Evolutionary conservation across 2,329 filamentous ascomycete genomes (phyloP).

Genomic region (Stachybotrys chartarum): DNA sequence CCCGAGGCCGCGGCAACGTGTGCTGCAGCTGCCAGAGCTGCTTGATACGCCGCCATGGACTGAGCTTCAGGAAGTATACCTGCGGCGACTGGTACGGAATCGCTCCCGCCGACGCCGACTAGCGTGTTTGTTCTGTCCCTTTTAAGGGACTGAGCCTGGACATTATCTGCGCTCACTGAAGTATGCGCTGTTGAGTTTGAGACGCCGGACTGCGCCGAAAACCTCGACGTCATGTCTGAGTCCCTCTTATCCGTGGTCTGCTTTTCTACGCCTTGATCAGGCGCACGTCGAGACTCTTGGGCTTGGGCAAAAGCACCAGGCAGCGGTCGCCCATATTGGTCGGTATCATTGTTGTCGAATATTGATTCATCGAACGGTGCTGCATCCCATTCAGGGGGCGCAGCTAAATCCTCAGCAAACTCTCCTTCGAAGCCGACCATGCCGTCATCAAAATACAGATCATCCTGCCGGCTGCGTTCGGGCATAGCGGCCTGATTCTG

Average conservation of each 20-base stretch:
- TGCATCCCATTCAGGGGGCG: conserved; percentile 37
- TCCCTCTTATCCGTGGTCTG: conserved; percentile 29
- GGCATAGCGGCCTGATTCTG: not conserved
- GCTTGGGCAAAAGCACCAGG: conserved; percentile 50
- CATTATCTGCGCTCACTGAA: conserved; percentile 31
- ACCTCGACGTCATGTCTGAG: conserved; percentile 37
- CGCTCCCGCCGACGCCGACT: not conserved
- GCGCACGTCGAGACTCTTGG: conserved; percentile 35
- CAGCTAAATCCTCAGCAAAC: conserved; percentile 38
- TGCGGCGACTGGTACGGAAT: not conserved
- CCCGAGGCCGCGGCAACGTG: conserved; percentile 69
- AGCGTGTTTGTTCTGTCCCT: not conserved
- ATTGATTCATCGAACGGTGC: conserved; percentile 64
- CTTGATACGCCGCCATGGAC: conserved; percentile 63
- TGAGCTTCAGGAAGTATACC: conserved; percentile 5
- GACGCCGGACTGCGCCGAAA: conserved; percentile 35
- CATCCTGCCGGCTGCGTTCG: conserved; percentile 36
- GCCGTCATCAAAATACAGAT: conserved; percentile 65
- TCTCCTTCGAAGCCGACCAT: conserved; percentile 39
- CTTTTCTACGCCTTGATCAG: conserved; percentile 3
- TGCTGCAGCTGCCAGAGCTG: conserved; percentile 75
- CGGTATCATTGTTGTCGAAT: conserved; percentile 62
- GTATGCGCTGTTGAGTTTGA: conserved; percentile 46
- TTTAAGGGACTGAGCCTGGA: conserved; percentile 2
- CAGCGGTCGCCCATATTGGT: conserved; percentile 53